Evolutionary conservation across 768 basidiomycete genomes (phyloP).

Genomic region (Kwoniella dejecticola): DNA sequence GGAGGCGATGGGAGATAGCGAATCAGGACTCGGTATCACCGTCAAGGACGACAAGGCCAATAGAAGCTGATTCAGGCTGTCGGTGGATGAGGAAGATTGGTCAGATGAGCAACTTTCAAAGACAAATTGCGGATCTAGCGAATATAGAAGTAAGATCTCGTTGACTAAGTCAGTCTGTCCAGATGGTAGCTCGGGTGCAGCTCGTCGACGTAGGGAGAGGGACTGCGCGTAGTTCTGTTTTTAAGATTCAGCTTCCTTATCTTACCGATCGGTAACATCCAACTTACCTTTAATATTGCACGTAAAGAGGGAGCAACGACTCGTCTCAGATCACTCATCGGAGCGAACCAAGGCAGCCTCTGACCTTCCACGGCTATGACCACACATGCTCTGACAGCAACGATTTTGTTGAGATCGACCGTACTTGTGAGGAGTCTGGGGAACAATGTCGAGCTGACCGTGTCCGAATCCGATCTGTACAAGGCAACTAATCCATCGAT

Average conservation of each 20-base stretch:
- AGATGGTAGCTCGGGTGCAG: conserved; percentile 16
- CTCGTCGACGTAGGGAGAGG: conserved; percentile 4
- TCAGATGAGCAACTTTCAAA: conserved; percentile 1
- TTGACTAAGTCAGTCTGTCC: conserved; percentile 22
- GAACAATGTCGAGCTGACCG: conserved; percentile 67
- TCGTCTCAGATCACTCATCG: conserved; percentile 8
- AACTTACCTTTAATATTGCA: conserved; percentile 37
- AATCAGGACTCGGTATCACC: conserved; percentile 27
- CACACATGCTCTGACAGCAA: conserved; percentile 71
- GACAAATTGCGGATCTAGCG: conserved; percentile 29
- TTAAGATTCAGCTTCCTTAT: too few relatives aligned
- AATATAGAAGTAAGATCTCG: conserved; percentile 32
- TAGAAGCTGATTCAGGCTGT: conserved; percentile 17
- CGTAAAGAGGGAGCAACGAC: conserved; percentile 20
- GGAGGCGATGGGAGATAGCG: conserved; percentile 23
- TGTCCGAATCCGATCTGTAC: conserved; percentile 69
- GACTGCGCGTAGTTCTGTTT: conserved; percentile 10
- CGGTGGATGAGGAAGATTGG: conserved; percentile 9
- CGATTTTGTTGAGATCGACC: conserved; percentile 77
- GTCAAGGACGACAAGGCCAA: conserved; percentile 23
- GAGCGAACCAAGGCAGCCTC: conserved; percentile 33
- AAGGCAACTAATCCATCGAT: conserved; percentile 73
- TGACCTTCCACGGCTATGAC: conserved; percentile 69
- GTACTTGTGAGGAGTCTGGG: conserved; percentile 69
- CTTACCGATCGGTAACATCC: too few relatives aligned